A percentile compares a stretch with the other conserved stretches of the same genome.
Conservation (phyloP, 331 rosid genomes). For the Pyrus hybrid region DNA sequence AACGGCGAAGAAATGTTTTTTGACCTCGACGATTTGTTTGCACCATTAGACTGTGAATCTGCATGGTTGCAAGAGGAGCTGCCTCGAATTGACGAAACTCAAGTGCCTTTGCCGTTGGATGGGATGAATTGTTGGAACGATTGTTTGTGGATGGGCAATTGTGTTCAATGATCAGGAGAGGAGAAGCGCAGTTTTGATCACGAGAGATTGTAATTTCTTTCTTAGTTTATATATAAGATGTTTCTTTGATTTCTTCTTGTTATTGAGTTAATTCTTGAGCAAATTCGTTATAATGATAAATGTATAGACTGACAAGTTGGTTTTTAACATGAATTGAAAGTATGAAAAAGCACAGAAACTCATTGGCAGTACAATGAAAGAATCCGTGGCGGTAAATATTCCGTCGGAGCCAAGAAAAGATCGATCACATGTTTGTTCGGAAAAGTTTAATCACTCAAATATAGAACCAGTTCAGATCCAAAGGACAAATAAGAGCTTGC, state of each 20-base stretch:
- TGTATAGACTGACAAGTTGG: too few species aligned
- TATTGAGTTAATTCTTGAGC: not conserved
- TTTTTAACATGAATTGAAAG: too few species aligned
- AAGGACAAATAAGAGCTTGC: not conserved
- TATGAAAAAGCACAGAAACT: too few species aligned
- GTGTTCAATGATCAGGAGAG: not conserved
- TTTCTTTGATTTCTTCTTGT: not conserved
- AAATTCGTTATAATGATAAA: not conserved
- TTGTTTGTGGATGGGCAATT: not conserved
- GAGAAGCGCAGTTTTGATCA: not conserved
- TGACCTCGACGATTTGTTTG: not conserved
- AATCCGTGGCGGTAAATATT: not conserved
- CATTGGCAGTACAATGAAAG: not conserved
- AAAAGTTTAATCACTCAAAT: not conserved
- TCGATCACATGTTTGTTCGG: not conserved
- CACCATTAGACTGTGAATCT: not conserved
- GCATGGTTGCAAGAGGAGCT: not conserved
- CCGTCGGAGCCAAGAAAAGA: not conserved
- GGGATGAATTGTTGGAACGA: not conserved
- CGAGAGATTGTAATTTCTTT: too few species aligned
- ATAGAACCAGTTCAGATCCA: not conserved
- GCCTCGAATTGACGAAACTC: not conserved
- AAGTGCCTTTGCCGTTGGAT: not conserved
- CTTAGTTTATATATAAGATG: not conserved
- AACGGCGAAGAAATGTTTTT: not conserved